A percentile compares a stretch with the other conserved stretches of the same genome.
These are phyloP conservation scores for Stereum hirsutum DNA, from an alignment of 1,284 basidiomycete genomes.

Conservation along the genomic window DNA sequence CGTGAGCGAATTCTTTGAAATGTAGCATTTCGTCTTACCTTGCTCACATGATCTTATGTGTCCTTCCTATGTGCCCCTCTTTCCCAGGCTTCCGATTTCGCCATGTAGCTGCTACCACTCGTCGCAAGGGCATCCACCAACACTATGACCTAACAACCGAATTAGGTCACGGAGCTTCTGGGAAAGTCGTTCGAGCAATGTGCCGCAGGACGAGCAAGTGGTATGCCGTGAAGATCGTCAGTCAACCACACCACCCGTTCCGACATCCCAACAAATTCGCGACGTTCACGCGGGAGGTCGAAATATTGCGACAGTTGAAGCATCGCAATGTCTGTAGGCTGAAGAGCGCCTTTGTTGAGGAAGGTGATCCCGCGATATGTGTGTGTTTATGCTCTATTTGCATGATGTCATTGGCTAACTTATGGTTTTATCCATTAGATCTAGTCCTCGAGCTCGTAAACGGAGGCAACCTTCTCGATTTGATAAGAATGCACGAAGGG, in stretches of 20 bases:
- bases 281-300: constrained; percentile 68
- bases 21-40: too few species aligned
- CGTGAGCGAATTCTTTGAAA: constrained; percentile 30
- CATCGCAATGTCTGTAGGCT: constrained; percentile 81
- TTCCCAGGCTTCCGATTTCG: constrained; percentile 46
- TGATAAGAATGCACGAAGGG: constrained; percentile 51
- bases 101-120: constrained; percentile 39
- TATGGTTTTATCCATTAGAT: constrained; percentile 6
- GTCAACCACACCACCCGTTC: constrained; percentile 25
- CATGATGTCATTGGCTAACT: neutral
- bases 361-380: constrained; percentile 64
- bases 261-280: constrained; percentile 19
- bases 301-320: constrained; percentile 64
- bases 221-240: constrained; percentile 75
- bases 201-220: constrained; percentile 49
- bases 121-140: constrained; percentile 44
- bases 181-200: constrained; percentile 67
- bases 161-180: constrained; percentile 76
- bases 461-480: constrained; percentile 85
- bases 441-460: constrained; percentile 75
- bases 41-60: too few species aligned
- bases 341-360: constrained; percentile 61
- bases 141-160: constrained; percentile 57
- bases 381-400: constrained; percentile 13
- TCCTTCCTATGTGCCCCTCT: too few species aligned